Evolutionary conservation across 495 filamentous ascomycete species (phyloP).

Genomic region (Lasiosphaeria ovina): DNA sequence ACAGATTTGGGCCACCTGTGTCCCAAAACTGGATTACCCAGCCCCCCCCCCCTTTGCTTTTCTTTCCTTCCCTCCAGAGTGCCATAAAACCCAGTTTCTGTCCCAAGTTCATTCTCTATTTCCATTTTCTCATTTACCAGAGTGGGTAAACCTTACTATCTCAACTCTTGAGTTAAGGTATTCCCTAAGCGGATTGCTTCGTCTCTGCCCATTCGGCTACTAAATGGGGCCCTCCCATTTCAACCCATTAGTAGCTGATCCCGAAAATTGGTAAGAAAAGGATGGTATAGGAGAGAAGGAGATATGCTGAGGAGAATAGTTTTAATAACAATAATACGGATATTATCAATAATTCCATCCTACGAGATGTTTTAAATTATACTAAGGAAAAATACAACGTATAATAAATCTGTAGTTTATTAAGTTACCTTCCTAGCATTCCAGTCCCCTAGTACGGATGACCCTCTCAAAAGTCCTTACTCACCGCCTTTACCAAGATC

Average conservation of each 20-base stretch:
- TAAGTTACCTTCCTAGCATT: constrained; percentile 1
- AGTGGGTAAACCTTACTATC: constrained; percentile 8
- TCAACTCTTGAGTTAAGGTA: constrained; percentile 9
- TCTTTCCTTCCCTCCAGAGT: constrained; percentile 5
- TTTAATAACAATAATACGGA: constrained; percentile 3
- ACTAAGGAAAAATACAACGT: constrained; percentile 3
- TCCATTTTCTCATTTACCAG: constrained; percentile 11
- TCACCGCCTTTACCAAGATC: too few relatives aligned
- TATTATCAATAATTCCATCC: not conserved
- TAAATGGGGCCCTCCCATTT: constrained; percentile 9
- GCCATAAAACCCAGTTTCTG: constrained; percentile 10
- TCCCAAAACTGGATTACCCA: constrained; percentile 8
- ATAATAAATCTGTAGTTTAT: not conserved
- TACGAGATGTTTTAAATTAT: constrained; percentile 3
- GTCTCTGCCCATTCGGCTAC: constrained; percentile 3
- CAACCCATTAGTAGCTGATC: constrained; percentile 5
- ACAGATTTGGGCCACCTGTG: constrained; percentile 11
- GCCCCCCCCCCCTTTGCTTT: constrained; percentile 4
- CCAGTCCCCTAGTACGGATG: not conserved
- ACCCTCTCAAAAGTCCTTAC: not conserved
- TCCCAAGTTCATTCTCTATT: constrained; percentile 10
- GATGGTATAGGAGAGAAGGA: constrained; percentile 1
- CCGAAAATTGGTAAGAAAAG: not conserved
- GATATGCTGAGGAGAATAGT: constrained; percentile 5
- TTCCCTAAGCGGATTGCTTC: constrained; percentile 9